phyloP scores from a whole-genome alignment of 495 filamentous ascomycete species.

The Cladorrhinum samala region DNA sequence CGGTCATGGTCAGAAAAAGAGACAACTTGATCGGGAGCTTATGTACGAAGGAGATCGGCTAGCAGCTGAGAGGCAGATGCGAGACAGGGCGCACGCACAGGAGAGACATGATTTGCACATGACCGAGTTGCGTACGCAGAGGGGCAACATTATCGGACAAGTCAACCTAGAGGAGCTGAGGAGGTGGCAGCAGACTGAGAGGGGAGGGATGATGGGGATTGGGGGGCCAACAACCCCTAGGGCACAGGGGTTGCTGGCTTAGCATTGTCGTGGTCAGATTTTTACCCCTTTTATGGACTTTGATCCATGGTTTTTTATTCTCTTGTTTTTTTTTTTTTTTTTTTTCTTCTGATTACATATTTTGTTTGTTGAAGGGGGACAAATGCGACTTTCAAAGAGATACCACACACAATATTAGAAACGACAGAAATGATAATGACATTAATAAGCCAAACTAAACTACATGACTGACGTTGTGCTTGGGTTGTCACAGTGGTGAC shows the following conservation, averaged over 20 bases:
- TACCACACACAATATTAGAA: no score
- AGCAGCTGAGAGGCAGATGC: slow-evolving; percentile 9
- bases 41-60: background rate
- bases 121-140: slow-evolving; percentile 19
- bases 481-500: no score
- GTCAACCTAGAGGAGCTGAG: slow-evolving; percentile 23
- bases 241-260: background rate
- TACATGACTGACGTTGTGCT: no score
- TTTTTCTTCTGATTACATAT: no score
- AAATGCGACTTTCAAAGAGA: no score
- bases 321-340: no score
- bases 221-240: background rate
- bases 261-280: no score
- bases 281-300: no score
- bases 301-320: no score
- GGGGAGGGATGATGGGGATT: background rate
- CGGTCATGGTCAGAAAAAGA: background rate
- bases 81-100: background rate
- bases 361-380: no score
- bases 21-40: background rate
- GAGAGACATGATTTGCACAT: slow-evolving; percentile 16
- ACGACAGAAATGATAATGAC: no score
- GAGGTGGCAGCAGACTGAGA: slow-evolving; percentile 18
- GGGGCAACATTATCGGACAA: slow-evolving; percentile 24
- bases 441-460: no score